These are phyloP conservation scores for Eucalyptus globulus DNA, from an alignment of 345 rosid genomes.

Conservation along the genomic window DNA sequence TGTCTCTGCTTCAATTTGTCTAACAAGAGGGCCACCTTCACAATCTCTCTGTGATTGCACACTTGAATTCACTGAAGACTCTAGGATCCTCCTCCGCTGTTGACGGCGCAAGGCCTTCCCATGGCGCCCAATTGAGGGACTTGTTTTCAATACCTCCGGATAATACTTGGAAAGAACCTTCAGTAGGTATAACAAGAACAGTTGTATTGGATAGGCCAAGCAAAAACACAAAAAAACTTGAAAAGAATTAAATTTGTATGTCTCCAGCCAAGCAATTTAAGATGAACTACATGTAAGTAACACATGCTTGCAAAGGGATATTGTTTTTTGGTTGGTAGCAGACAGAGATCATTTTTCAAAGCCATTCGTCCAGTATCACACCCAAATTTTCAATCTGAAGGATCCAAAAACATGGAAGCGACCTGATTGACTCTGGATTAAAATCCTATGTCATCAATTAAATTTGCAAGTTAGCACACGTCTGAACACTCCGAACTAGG, in stretches of 20 bases:
- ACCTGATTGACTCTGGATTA: not conserved
- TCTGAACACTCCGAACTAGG: not conserved
- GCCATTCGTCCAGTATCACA: not conserved
- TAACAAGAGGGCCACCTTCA: not conserved
- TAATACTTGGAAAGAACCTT: conserved; percentile 71
- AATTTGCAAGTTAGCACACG: not conserved
- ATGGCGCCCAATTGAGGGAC: conserved; percentile 92
- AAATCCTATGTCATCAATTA: not conserved
- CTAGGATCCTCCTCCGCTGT: conserved; percentile 42
- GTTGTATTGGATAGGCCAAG: not conserved
- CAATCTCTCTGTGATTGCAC: not conserved
- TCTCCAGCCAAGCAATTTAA: not conserved
- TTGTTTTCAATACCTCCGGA: conserved; percentile 43
- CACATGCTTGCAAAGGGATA: not conserved
- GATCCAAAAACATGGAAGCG: not conserved
- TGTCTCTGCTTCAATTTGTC: not conserved
- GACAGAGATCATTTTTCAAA: not conserved
- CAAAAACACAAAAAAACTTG: not conserved
- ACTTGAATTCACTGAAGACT: not conserved
- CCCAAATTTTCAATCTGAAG: not conserved
- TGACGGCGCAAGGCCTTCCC: conserved; percentile 83
- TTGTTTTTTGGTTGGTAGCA: not conserved
- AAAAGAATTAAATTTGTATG: not conserved
- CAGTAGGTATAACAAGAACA: not conserved
- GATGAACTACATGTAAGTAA: not conserved